phyloP scores from a whole-genome alignment of 148 eudicot species.

The Spergularia bocconei region DNA sequence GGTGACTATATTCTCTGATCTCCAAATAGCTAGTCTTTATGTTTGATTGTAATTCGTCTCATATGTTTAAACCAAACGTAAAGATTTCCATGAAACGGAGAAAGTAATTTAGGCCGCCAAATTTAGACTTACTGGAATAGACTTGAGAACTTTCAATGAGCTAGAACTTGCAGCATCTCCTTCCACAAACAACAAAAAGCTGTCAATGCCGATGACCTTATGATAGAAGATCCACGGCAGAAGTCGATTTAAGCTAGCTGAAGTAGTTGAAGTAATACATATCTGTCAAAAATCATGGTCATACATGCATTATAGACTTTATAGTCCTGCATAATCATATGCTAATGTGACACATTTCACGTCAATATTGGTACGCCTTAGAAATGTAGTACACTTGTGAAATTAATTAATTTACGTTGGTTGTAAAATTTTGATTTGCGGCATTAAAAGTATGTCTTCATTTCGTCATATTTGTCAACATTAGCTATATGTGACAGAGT shows the following conservation, averaged over 20 bases:
- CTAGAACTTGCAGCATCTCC: constrained; percentile 57
- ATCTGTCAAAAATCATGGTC: constrained; percentile 33
- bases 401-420: no score
- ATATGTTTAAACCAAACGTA: no score
- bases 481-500: no score
- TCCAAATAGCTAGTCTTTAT: not conserved
- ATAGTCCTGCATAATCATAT: not conserved
- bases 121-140: constrained; percentile 53
- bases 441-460: no score
- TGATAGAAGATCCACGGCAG: constrained; percentile 83
- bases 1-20: not conserved
- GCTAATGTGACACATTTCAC: no score
- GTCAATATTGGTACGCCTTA: no score
- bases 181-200: constrained; percentile 62
- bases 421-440: no score
- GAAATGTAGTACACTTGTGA: no score
- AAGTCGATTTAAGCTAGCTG: constrained; percentile 72
- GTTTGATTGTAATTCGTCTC: not conserved
- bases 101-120: not conserved
- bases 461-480: no score
- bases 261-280: constrained; percentile 74
- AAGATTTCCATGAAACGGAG: not conserved
- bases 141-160: constrained; percentile 50
- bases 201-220: constrained; percentile 59
- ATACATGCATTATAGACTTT: not conserved